These are phyloP conservation scores for Ustilago bromivora DNA, from an alignment of 1,284 basidiomycete genomes.

Conservation along the genomic window DNA sequence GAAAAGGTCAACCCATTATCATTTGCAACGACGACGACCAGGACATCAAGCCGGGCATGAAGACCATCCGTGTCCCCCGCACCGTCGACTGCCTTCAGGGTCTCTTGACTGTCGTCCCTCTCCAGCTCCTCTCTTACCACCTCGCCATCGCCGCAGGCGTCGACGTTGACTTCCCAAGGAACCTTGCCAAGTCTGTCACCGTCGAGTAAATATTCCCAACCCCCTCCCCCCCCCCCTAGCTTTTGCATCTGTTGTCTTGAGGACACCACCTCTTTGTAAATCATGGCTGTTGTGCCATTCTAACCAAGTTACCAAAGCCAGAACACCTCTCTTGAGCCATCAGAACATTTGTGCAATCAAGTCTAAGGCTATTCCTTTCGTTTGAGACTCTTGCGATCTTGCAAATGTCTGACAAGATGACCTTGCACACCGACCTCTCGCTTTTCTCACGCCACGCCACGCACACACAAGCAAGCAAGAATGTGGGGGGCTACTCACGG, in stretches of 20 bases:
- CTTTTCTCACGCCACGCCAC: too few species aligned
- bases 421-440: too few species aligned
- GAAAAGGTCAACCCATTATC: slow-evolving; percentile 93
- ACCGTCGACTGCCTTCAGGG: slow-evolving; percentile 97
- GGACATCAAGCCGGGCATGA: slow-evolving; percentile 78
- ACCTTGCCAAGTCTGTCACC: slow-evolving; percentile 76
- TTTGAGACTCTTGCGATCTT: not conserved
- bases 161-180: slow-evolving; percentile 98
- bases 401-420: not conserved
- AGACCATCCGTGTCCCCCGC: slow-evolving; percentile 82
- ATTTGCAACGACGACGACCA: slow-evolving; percentile 95
- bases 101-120: slow-evolving; percentile 93
- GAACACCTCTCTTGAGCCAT: not conserved
- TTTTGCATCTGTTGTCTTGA: slow-evolving; percentile 3
- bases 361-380: not conserved
- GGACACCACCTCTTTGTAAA: slow-evolving; percentile 25
- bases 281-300: slow-evolving; percentile 23
- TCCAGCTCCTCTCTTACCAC: slow-evolving; percentile 97
- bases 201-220: slow-evolving; percentile 54
- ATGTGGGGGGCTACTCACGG: not conserved
- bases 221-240: too few species aligned
- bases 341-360: not conserved
- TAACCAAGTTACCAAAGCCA: not conserved
- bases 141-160: slow-evolving; percentile 94
- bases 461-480: not conserved